These are phyloP conservation scores for Avicennia marina DNA, from an alignment of 257 asterid species.

Conservation along the genomic window DNA sequence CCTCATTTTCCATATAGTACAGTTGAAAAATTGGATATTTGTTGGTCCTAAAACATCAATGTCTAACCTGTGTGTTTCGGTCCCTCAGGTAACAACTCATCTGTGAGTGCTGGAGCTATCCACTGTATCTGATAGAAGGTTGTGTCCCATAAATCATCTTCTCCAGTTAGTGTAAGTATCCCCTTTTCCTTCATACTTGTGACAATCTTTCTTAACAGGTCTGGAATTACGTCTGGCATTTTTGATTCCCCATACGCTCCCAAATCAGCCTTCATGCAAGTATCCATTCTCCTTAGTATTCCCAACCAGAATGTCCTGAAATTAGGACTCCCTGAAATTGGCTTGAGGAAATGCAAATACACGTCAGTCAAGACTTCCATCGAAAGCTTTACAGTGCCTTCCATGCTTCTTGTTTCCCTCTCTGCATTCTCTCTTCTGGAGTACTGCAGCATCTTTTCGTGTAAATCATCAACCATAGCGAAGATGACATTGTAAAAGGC, in stretches of 20 bases:
- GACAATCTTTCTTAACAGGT: slow-evolving; percentile 54
- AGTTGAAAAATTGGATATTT: too few species aligned
- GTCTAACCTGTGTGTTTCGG: too few species aligned
- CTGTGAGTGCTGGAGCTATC: slow-evolving; percentile 81
- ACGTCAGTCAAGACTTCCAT: slow-evolving; percentile 72
- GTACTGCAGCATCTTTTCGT: slow-evolving; percentile 86
- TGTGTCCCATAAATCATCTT: slow-evolving; percentile 80
- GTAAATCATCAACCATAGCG: slow-evolving; percentile 85
- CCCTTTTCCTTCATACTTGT: slow-evolving; percentile 63
- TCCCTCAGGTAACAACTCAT: slow-evolving; percentile 74
- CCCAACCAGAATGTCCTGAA: slow-evolving; percentile 84
- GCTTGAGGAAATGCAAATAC: slow-evolving; percentile 56
- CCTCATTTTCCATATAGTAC: neutral
- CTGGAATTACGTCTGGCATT: slow-evolving; percentile 52
- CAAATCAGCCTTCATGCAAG: slow-evolving; percentile 79
- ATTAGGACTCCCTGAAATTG: slow-evolving; percentile 43
- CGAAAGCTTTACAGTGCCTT: slow-evolving; percentile 54
- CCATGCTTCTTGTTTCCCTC: slow-evolving; percentile 33
- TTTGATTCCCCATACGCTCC: slow-evolving; percentile 77
- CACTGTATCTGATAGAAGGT: slow-evolving; percentile 82
- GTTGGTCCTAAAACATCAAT: too few species aligned
- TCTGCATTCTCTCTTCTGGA: slow-evolving; percentile 78
- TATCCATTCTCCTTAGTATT: slow-evolving; percentile 73
- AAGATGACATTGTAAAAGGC: slow-evolving; percentile 67
- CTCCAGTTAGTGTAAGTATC: slow-evolving; percentile 48